phyloP scores from a whole-genome alignment of 1,139 yeast species.

The Hansenula sp. region DNA sequence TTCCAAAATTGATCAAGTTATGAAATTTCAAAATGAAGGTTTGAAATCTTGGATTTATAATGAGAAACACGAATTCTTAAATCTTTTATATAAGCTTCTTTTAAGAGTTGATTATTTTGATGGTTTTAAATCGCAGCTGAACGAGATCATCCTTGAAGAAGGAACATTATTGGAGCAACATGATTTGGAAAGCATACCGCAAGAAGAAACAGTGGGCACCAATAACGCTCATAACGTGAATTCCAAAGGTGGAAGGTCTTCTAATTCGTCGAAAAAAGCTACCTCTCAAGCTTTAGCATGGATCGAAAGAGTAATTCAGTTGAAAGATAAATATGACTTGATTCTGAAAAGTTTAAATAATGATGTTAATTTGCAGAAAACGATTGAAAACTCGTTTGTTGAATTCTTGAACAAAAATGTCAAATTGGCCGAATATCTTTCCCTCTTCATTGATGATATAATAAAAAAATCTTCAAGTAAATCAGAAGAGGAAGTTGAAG shows the following conservation, averaged over 20 bases:
- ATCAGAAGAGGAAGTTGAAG: constrained; percentile 51
- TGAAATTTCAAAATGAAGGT: constrained; percentile 51
- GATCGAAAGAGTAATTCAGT: constrained; percentile 57
- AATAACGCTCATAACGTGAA: constrained; percentile 9
- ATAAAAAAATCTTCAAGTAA: constrained; percentile 58
- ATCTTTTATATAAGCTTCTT: constrained; percentile 46
- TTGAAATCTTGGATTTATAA: constrained; percentile 50
- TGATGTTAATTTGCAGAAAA: constrained; percentile 47
- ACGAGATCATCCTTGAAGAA: constrained; percentile 40
- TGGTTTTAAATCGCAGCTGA: constrained; percentile 46
- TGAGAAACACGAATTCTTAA: constrained; percentile 36
- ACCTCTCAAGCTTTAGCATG: constrained; percentile 56
- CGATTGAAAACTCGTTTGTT: constrained; percentile 60
- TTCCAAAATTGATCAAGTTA: constrained; percentile 50
- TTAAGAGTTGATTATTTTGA: constrained; percentile 51
- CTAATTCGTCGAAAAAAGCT: constrained; percentile 29
- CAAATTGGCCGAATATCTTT: constrained; percentile 68
- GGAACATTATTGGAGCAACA: constrained; percentile 31
- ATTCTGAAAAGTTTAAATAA: constrained; percentile 45
- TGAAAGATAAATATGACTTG: constrained; percentile 49
- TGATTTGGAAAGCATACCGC: constrained; percentile 14
- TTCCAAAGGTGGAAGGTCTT: constrained; percentile 6
- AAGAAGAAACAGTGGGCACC: constrained; percentile 11
- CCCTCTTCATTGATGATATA: constrained; percentile 70
- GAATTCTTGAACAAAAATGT: constrained; percentile 55